Evolutionary conservation across 2,329 filamentous ascomycete species (phyloP).

Genomic region (Xylaria polymorpha): DNA sequence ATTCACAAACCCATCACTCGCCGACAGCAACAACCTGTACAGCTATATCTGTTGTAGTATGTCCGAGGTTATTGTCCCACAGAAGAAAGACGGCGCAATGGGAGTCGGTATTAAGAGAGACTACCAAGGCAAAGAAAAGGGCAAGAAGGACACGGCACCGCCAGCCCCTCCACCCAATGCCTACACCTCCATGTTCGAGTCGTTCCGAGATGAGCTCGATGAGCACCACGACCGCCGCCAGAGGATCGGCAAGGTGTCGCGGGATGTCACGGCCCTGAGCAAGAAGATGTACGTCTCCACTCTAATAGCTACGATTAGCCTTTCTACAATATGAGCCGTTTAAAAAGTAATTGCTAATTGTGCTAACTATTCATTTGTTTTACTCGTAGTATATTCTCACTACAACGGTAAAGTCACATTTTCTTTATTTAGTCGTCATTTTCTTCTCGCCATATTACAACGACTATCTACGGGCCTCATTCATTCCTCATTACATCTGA

Average conservation of each 20-base stretch:
- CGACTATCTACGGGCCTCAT: not conserved
- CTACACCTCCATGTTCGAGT: conserved; percentile 82
- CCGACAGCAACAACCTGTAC: not conserved
- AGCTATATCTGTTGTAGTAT: conserved; percentile 28
- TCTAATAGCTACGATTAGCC: conserved; percentile 41
- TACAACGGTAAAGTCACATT: conserved; percentile 72
- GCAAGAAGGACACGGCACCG: conserved; percentile 37
- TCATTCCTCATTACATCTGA: not conserved
- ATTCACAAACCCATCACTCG: not conserved
- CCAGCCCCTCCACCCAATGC: conserved; percentile 55
- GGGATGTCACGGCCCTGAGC: conserved; percentile 92
- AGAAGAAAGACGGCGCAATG: conserved; percentile 48
- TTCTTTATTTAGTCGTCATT: not conserved
- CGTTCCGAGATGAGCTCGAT: conserved; percentile 88
- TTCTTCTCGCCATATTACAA: not conserved
- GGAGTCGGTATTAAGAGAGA: conserved; percentile 65
- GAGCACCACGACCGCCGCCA: conserved; percentile 94
- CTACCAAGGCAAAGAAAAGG: conserved; percentile 63
- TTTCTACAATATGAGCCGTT: not conserved
- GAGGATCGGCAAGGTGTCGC: conserved; percentile 87
- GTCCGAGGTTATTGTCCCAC: conserved; percentile 46
- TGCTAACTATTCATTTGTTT: conserved; percentile 28
- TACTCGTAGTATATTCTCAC: conserved; percentile 75
- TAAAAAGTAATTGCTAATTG: not conserved
- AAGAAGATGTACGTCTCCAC: conserved; percentile 84